Evolutionary conservation across 805 yeast genomes (phyloP), one percentile per base, ranked within the genome.

Genomic region (Maudiozyma turicensis): DNA sequence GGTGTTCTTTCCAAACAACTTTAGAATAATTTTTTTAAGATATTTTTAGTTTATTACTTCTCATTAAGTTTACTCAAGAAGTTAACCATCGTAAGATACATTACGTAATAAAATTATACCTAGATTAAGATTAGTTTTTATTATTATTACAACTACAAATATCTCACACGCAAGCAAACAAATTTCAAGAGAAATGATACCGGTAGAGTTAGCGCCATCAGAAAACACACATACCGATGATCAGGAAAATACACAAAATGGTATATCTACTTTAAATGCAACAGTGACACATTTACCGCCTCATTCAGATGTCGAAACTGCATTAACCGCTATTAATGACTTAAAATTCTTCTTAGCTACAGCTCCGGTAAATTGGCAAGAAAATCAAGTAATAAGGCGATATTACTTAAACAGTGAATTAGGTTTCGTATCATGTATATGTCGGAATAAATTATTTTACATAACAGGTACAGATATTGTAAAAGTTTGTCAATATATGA

Each of bases 381-480:
- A 82, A 51, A 83, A 84, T 57, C 96, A 91, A 64, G 83, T 87
- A 45, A 86, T 93, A 46, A 74, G 95, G 60, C 72, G 96, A 46
- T 91, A 88, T 64, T 85, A 82, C 60, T 69, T 91, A 45, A 88
- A 89, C 57, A 85, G 82, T 52, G 95, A 86, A 52, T 96, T 91
- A 65, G 93, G 91, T 1, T 88, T 91, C 55, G 89, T 88, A 13
- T 79, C 86, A 33, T 93, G 99, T 67, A 88, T 93, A 1, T 84
- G 76, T 57, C 91, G 98, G 97, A 86, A 88, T 58, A 85, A 86
- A 59, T 72, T 90, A 9, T 91, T 84, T 63, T 90, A 85, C 67
- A 78, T 93, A 44, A 91, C 98, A 0, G 98, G 98, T 2, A 91
- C 98, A 0, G 98, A 93, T 71, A 90, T 91, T 48, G 96, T 93